phyloP scores from a whole-genome alignment of 1,284 basidiomycete species.

The Pseudozyma flocculosa region DNA sequence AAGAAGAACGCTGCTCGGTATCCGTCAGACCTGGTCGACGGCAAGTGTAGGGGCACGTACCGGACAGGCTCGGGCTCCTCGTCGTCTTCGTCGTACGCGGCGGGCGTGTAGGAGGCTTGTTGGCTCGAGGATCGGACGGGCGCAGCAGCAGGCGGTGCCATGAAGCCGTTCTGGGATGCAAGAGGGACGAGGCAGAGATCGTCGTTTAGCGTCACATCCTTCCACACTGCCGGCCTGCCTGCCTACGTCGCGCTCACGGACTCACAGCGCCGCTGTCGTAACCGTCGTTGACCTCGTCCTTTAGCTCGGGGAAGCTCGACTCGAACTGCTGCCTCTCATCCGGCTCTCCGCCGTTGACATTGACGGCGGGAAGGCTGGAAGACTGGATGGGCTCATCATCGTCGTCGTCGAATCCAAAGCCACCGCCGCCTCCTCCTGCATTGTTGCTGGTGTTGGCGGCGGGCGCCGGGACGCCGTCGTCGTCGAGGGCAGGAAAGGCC shows the following conservation, averaged over 20 bases:
- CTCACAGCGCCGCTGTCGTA: constrained; percentile 20
- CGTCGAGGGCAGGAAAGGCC: constrained; percentile 62
- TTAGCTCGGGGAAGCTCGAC: constrained; percentile 84
- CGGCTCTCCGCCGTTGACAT: not conserved
- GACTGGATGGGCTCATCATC: constrained; percentile 12
- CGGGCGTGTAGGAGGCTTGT: constrained; percentile 17
- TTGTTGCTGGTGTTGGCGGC: constrained; percentile 10
- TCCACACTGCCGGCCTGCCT: too few relatives aligned
- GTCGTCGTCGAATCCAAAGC: too few relatives aligned
- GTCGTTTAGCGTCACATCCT: too few relatives aligned
- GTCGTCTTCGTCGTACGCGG: constrained; percentile 22
- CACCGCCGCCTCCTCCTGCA: constrained; percentile 11
- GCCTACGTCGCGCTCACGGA: too few relatives aligned
- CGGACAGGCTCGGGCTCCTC: constrained; percentile 50
- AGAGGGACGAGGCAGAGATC: too few relatives aligned
- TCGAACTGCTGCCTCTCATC: constrained; percentile 67
- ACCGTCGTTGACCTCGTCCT: constrained; percentile 52
- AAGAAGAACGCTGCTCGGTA: too few relatives aligned
- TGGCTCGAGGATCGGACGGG: constrained; percentile 4
- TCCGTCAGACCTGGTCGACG: too few relatives aligned
- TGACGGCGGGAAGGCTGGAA: not conserved
- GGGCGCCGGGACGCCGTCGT: constrained; percentile 50
- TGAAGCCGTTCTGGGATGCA: constrained; percentile 50
- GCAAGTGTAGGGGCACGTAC: too few relatives aligned
- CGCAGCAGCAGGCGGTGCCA: constrained; percentile 57